Evolutionary conservation across 345 rosid genomes (phyloP).

Genomic region (Populus pruinosa): DNA sequence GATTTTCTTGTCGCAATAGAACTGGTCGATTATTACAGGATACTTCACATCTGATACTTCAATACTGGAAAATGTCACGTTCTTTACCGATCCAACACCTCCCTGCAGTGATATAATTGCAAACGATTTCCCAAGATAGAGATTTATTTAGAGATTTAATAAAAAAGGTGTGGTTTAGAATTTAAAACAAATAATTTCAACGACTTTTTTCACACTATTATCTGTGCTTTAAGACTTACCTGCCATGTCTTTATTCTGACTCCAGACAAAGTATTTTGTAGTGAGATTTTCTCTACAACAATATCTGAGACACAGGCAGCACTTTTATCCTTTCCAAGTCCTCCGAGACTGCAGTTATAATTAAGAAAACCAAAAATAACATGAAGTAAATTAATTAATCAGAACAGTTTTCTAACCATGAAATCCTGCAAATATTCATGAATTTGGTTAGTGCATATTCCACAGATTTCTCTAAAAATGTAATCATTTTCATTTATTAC

Average conservation of each 20-base stretch:
- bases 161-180: not conserved
- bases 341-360: constrained; percentile 51
- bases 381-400: not conserved
- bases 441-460: not conserved
- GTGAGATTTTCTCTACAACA: constrained; percentile 50
- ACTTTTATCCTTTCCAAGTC: constrained; percentile 70
- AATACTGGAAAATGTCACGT: constrained; percentile 67
- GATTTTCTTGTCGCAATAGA: constrained; percentile 65
- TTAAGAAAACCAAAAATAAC: not conserved
- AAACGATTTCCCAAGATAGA: not conserved
- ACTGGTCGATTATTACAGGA: constrained; percentile 81
- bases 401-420: too few relatives aligned
- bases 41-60: constrained; percentile 63
- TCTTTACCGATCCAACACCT: constrained; percentile 70
- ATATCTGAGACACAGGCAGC: constrained; percentile 73
- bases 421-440: too few relatives aligned
- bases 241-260: constrained; percentile 95
- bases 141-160: not conserved
- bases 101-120: constrained; percentile 36
- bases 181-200: not conserved
- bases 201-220: too few relatives aligned
- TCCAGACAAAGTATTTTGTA: constrained; percentile 58
- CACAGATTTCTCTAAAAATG: not conserved
- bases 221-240: constrained; percentile 27
- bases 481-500: not conserved